phyloP scores from a whole-genome alignment of 305 asterid species.

The Fraxinus greggii region DNA sequence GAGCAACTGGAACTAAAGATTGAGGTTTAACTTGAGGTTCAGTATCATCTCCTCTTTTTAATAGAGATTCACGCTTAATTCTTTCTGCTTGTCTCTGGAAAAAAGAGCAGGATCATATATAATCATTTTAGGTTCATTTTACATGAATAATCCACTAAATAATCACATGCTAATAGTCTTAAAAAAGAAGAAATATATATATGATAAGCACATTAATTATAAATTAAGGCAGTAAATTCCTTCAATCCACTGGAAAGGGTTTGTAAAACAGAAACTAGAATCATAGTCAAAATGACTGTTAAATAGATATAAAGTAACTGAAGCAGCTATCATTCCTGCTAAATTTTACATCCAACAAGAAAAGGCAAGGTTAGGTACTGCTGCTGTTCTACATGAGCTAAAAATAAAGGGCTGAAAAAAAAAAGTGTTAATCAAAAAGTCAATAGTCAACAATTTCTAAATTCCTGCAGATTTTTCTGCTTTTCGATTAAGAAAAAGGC shows the following conservation, averaged over 20 bases:
- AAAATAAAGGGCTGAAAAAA: not conserved
- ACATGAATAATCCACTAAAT: slow-evolving; percentile 17
- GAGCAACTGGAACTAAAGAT: slow-evolving; percentile 77
- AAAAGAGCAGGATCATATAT: slow-evolving; percentile 15
- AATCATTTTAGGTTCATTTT: slow-evolving; percentile 14
- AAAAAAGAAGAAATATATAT: slow-evolving; percentile 18
- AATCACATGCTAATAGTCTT: slow-evolving; percentile 25
- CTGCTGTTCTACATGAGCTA: not conserved
- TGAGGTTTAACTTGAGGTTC: slow-evolving; percentile 72
- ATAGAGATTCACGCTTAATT: slow-evolving; percentile 74
- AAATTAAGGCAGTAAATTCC: slow-evolving; percentile 1
- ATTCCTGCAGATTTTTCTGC: not conserved
- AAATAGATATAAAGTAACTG: not conserved
- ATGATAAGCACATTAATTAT: slow-evolving; percentile 6
- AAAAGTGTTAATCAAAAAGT: not conserved
- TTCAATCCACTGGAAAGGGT: slow-evolving; percentile 26
- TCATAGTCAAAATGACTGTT: not conserved
- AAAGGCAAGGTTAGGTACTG: not conserved
- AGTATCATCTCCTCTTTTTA: slow-evolving; percentile 80
- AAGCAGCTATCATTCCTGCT: not conserved
- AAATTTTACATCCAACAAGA: not conserved
- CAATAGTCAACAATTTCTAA: not conserved
- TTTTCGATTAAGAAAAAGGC: not conserved
- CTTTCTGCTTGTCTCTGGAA: slow-evolving; percentile 89
- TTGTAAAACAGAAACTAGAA: slow-evolving; percentile 14